Evolutionary conservation across 495 filamentous ascomycete genomes (phyloP).

Genomic region (Aspergillus biplanus): DNA sequence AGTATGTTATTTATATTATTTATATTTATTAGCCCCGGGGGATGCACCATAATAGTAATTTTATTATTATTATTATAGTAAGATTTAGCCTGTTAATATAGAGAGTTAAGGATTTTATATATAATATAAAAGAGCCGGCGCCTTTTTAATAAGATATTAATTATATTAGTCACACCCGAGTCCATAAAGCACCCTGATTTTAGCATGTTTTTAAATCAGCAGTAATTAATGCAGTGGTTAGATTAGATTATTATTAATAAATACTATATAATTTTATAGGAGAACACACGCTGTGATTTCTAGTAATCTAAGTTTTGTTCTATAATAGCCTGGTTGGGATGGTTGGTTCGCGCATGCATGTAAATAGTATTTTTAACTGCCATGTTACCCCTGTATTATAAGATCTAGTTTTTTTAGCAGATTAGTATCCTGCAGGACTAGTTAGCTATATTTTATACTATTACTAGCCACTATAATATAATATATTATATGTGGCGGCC

Average conservation of each 20-base stretch:
- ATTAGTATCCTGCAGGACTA: not conserved
- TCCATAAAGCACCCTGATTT: not conserved
- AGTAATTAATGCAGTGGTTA: not conserved
- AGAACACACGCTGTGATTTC: not conserved
- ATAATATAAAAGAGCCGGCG: not conserved
- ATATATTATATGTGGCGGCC: not conserved
- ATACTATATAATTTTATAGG: conserved; percentile 6
- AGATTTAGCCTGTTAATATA: not conserved
- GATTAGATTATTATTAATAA: conserved; percentile 2
- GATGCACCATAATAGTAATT: not conserved
- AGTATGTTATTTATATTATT: conserved; percentile 8
- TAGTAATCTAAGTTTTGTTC: not conserved
- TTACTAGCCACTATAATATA: not conserved
- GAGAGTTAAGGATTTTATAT: not conserved
- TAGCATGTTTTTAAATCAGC: conserved; percentile 3
- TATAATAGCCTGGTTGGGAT: not conserved
- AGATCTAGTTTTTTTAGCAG: not conserved
- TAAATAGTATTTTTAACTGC: not conserved
- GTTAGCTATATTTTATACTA: not conserved
- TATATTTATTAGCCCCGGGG: not conserved
- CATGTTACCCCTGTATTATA: not conserved
- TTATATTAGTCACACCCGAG: not conserved
- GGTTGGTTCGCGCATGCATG: not conserved
- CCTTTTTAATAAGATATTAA: not conserved
- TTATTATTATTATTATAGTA: not conserved